phyloP scores from a whole-genome alignment of 2,329 filamentous ascomycete genomes.

The Coniella vitis region DNA sequence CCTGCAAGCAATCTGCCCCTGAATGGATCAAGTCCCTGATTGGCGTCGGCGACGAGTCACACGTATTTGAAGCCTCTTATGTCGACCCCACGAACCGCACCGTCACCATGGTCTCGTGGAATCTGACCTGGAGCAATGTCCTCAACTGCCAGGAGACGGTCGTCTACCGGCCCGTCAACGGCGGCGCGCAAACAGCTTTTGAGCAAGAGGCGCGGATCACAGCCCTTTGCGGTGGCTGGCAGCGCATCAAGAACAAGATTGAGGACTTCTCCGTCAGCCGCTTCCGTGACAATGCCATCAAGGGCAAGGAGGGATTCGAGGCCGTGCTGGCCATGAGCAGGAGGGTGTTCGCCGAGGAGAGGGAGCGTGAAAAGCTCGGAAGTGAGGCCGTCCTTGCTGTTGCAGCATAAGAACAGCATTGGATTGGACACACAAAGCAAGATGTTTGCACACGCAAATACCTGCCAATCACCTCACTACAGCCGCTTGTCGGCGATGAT shows the following conservation, averaged over 20 bases:
- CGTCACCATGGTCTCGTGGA: constrained; percentile 94
- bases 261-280: constrained; percentile 84
- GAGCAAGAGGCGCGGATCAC: constrained; percentile 88
- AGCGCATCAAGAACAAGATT: constrained; percentile 92
- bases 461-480: neutral
- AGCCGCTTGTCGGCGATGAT: neutral
- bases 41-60: constrained; percentile 68
- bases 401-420: too few species aligned
- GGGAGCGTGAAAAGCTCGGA: constrained; percentile 47
- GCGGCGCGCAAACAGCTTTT: constrained; percentile 64
- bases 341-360: constrained; percentile 85
- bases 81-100: constrained; percentile 78
- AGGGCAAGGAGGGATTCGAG: constrained; percentile 92
- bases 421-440: neutral
- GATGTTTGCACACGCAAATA: neutral
- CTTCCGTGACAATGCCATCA: constrained; percentile 86
- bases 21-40: constrained; percentile 77
- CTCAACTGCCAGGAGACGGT: constrained; percentile 91
- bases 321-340: constrained; percentile 88
- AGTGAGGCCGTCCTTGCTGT: neutral
- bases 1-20: constrained; percentile 57
- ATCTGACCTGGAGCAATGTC: constrained; percentile 87
- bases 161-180: constrained; percentile 60
- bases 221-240: constrained; percentile 91
- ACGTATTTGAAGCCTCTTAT: constrained; percentile 93